phyloP scores from a whole-genome alignment of 1,139 yeast species.

The Geotrichum europaeum region DNA sequence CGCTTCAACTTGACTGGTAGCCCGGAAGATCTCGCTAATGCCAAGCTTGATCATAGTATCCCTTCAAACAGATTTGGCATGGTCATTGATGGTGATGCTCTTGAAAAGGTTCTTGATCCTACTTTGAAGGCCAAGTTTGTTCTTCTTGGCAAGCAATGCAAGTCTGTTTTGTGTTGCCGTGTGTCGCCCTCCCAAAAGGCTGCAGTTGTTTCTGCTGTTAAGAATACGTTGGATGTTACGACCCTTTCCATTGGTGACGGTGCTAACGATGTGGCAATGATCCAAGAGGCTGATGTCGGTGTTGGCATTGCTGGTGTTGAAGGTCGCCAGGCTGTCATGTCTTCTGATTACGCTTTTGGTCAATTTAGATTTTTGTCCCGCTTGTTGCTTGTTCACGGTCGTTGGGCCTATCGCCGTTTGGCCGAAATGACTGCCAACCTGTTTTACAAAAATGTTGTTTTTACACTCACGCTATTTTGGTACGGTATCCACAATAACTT shows the following conservation, averaged over 20 bases:
- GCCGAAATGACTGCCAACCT: constrained; percentile 92
- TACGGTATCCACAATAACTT: constrained; percentile 78
- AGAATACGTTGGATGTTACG: constrained; percentile 74
- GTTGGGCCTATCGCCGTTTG: constrained; percentile 91
- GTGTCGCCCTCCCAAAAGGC: constrained; percentile 98
- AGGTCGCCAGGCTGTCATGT: constrained; percentile 99
- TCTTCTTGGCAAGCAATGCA: constrained; percentile 84
- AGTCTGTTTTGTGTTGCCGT: constrained; percentile 92
- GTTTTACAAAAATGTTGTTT: constrained; percentile 86
- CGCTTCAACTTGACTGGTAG: constrained; percentile 62
- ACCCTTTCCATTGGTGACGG: constrained; percentile 97
- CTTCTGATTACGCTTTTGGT: constrained; percentile 94
- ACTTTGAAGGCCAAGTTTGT: constrained; percentile 57
- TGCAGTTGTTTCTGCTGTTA: constrained; percentile 82
- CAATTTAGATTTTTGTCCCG: constrained; percentile 82
- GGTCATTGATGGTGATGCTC: constrained; percentile 87
- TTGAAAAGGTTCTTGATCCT: constrained; percentile 59
- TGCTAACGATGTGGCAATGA: constrained; percentile 98
- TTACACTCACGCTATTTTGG: constrained; percentile 87
- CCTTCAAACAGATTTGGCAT: constrained; percentile 75
- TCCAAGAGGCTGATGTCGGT: constrained; percentile 96
- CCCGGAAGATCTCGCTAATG: constrained; percentile 50
- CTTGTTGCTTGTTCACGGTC: constrained; percentile 81
- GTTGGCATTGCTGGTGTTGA: constrained; percentile 98
- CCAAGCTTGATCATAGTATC: constrained; percentile 66